Conservation (phyloP, 805 yeast species). For the Teunomyces gatunensis region DNA sequence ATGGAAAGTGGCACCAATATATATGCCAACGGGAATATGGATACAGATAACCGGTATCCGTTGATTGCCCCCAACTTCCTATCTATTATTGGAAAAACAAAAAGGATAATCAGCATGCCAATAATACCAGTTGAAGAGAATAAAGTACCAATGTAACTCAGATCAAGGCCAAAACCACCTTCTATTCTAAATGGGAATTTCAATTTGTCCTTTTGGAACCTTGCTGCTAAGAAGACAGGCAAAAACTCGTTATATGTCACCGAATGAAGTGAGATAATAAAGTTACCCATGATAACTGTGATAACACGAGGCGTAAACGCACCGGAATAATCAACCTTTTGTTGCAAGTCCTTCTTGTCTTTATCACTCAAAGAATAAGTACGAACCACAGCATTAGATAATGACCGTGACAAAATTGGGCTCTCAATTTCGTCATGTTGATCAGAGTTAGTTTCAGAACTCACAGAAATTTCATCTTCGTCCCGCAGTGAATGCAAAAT, state of each 20-base stretch:
- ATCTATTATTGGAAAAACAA: constrained; percentile 34
- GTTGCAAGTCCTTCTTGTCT: constrained; percentile 4
- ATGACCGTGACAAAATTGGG: constrained; percentile 14
- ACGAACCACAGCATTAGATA: constrained; percentile 20
- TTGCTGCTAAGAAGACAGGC: constrained; percentile 36
- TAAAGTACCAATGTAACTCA: constrained; percentile 32
- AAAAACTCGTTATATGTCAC: constrained; percentile 34
- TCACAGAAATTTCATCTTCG: constrained; percentile 5
- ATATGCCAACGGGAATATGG: constrained; percentile 32
- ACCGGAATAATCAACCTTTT: constrained; percentile 5
- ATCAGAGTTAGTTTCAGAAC: constrained; percentile 5
- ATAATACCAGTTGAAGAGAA: constrained; percentile 35
- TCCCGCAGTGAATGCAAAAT: neutral
- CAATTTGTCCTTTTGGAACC: constrained; percentile 22
- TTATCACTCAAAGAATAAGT: constrained; percentile 13
- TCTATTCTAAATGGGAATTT: constrained; percentile 33
- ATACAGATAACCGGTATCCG: constrained; percentile 30
- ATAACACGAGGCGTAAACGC: constrained; percentile 32
- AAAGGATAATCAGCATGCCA: constrained; percentile 31
- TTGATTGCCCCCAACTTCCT: constrained; percentile 27
- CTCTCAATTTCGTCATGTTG: constrained; percentile 8
- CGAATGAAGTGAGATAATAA: constrained; percentile 32
- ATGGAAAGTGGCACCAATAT: constrained; percentile 28
- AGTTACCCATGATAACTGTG: constrained; percentile 30
- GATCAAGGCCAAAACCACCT: constrained; percentile 37